Evolutionary conservation across 2,329 filamentous ascomycete genomes (phyloP), one percentile per base, ranked within the genome.

Genomic region (Sporothrix variecibatus): DNA sequence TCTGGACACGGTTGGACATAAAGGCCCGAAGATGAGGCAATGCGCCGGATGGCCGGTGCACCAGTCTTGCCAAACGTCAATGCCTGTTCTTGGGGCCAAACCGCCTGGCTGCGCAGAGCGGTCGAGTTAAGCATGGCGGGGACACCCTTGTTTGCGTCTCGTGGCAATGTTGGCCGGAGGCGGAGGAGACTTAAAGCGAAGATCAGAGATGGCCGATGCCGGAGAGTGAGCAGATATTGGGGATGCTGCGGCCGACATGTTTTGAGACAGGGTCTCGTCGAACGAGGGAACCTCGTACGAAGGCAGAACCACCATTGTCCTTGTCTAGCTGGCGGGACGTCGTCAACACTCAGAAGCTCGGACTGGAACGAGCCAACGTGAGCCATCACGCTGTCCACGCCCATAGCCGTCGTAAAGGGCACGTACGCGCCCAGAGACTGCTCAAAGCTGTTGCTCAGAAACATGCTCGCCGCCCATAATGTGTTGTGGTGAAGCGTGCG

Each of bases 151-250:
- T 86, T 86, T 86, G 71, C 88, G 84, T 64, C 88, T 84, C 23
- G 84, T 85, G 20, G 87, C 88, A 75, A 89, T 87, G 77, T 89
- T 87, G 72, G 87, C 82, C 0, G 85, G 83, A 11, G 84, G 83
- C 12, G 86, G 84, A 0, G 87, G 84, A 0, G 87, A 87, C 77
- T 83, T 86, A 78, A 87, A 82, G 38, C 80, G 81, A 58, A 83
- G 79, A 65, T 83, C 81, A 23, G 73, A 69, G 20, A 81, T 76
- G 20, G 76, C 75, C 1, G 76, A 76, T 17, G 78, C 76, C 2
- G 82, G 80, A 5, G 78, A 79, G 20, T 80, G 75, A 31, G 79
- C 78, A 7, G 81, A 81, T 15, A 76, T 75, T 2, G 81, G 81
- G 1, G 82, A 82, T 1, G 43, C 26, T 4, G 46, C 46, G 43